phyloP scores from a whole-genome alignment of 176 grass and related monocot species.

The Aegilops umbellulata region DNA sequence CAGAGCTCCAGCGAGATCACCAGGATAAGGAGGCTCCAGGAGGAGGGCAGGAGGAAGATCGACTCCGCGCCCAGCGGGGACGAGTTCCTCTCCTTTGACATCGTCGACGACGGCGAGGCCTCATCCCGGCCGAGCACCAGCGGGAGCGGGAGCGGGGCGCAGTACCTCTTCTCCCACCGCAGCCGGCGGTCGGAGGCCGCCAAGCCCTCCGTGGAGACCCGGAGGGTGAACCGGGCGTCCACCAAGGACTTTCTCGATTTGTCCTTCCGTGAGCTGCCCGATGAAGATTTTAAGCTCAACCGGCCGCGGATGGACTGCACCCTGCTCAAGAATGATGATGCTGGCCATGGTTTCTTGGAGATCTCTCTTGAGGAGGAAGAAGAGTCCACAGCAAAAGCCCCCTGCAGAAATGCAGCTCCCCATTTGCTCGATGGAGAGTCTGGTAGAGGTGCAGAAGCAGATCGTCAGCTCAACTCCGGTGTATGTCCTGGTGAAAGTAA shows the following conservation, averaged over 20 bases:
- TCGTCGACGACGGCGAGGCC: conserved; percentile 30
- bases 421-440: conserved; percentile 12
- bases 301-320: conserved; percentile 47
- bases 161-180: conserved; percentile 15
- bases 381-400: not conserved
- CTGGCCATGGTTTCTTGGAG: conserved; percentile 51
- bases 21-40: conserved; percentile 52
- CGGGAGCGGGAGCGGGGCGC: conserved; percentile 42
- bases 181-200: conserved; percentile 12
- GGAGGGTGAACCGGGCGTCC: conserved; percentile 21
- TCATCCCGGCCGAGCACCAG: conserved; percentile 48
- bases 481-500: conserved; percentile 5
- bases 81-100: conserved; percentile 72
- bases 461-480: not conserved
- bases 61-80: conserved; percentile 51
- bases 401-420: conserved; percentile 33
- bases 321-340: conserved; percentile 30
- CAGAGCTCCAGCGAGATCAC: conserved; percentile 86
- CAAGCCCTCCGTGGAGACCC: conserved; percentile 33
- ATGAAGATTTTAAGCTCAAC: conserved; percentile 36
- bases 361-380: conserved; percentile 58
- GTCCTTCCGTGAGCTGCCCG: conserved; percentile 60
- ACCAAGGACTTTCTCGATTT: conserved; percentile 61
- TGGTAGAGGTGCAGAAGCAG: conserved; percentile 4
- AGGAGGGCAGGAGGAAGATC: conserved; percentile 72